These are phyloP conservation scores for Panicum miliaceum DNA, from an alignment of 176 grass and related monocot species.

Conservation along the genomic window DNA sequence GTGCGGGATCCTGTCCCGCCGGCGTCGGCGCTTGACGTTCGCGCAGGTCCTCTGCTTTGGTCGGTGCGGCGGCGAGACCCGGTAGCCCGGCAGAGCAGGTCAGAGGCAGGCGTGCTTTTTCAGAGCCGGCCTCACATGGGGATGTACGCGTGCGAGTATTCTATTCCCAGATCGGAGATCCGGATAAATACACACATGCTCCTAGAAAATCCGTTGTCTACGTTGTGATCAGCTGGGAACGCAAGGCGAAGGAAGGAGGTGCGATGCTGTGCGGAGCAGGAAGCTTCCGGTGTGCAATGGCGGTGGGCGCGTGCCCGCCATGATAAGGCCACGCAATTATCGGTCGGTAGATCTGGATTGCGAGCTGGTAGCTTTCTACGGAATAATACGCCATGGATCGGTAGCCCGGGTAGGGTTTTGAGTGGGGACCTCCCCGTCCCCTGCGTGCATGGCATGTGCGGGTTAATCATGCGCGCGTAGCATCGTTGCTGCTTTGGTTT, in stretches of 20 bases:
- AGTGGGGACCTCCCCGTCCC: background rate
- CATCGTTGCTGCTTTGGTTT: background rate
- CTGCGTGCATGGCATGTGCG: constrained; percentile 30
- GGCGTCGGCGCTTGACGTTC: background rate
- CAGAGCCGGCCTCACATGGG: background rate
- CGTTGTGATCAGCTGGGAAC: background rate
- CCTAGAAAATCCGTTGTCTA: background rate
- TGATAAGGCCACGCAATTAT: constrained; percentile 46
- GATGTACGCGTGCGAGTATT: background rate
- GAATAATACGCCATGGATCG: constrained; percentile 18
- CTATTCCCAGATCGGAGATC: background rate
- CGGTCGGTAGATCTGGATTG: constrained; percentile 38
- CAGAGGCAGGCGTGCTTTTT: background rate
- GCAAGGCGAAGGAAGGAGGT: background rate
- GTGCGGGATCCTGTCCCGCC: background rate
- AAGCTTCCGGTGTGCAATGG: constrained; percentile 25
- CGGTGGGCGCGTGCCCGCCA: background rate
- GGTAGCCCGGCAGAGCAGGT: background rate
- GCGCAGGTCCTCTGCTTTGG: background rate
- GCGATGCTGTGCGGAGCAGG: background rate
- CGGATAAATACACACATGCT: background rate
- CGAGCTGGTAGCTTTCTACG: background rate
- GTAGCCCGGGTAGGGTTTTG: background rate
- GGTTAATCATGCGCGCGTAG: constrained; percentile 18
- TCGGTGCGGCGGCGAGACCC: constrained; percentile 35